Conservation (phyloP, 768 basidiomycete species). For the Tulasnella calospora region DNA sequence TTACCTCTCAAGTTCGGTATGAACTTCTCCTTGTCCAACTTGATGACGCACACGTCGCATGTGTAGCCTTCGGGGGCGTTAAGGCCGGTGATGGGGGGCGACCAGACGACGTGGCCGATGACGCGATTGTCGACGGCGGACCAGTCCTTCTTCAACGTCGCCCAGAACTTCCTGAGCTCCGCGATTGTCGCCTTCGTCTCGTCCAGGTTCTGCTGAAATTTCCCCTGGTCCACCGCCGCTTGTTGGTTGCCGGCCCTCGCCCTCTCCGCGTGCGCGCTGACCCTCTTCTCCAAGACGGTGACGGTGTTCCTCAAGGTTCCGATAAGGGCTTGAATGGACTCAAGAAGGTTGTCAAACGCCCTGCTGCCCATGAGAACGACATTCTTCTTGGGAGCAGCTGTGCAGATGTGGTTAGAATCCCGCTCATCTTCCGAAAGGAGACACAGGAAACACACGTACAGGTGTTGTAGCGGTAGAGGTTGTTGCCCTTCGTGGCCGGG, state of each 20-base stretch:
- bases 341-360: slow-evolving; percentile 36
- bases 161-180: slow-evolving; percentile 38
- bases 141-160: slow-evolving; percentile 38
- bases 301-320: slow-evolving; percentile 31
- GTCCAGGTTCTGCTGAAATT: slow-evolving; percentile 30
- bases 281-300: slow-evolving; percentile 31
- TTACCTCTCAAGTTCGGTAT: slow-evolving; percentile 36
- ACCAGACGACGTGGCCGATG: slow-evolving; percentile 41
- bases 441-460: slow-evolving; percentile 35
- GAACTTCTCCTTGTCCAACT: slow-evolving; percentile 42
- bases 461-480: slow-evolving; percentile 32
- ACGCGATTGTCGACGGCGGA: slow-evolving; percentile 36
- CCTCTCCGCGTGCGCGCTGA: slow-evolving; percentile 30
- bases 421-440: slow-evolving; percentile 32
- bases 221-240: slow-evolving; percentile 31
- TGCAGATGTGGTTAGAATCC: slow-evolving; percentile 34
- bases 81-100: slow-evolving; percentile 38
- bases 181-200: slow-evolving; percentile 33
- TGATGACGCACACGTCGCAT: slow-evolving; percentile 40
- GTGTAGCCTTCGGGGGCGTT: slow-evolving; percentile 38
- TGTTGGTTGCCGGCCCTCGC: slow-evolving; percentile 29
- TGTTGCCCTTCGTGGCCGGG: slow-evolving; percentile 30
- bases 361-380: slow-evolving; percentile 39
- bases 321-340: slow-evolving; percentile 37
- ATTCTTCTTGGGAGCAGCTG: slow-evolving; percentile 37